phyloP scores from a whole-genome alignment of 257 asterid species.

The Solanum pinnatisectum region DNA sequence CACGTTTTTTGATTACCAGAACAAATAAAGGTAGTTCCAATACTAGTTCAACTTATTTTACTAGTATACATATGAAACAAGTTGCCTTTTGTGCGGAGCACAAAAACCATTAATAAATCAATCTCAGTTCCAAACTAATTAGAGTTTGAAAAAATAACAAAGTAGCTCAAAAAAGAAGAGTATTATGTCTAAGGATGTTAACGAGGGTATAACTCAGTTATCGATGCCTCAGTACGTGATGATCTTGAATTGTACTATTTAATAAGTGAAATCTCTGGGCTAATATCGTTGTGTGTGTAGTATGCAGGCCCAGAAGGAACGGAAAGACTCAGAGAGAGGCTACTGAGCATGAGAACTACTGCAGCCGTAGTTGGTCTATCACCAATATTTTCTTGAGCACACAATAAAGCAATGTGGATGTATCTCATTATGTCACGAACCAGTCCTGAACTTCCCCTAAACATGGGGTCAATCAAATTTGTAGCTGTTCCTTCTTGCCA shows the following conservation, averaged over 20 bases:
- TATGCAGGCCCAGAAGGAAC: neutral
- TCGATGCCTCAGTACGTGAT: too few species aligned
- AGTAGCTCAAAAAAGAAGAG: neutral
- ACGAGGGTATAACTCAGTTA: too few species aligned
- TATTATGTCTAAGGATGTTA: neutral
- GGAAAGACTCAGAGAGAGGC: neutral
- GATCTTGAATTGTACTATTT: neutral
- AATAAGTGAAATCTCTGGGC: neutral
- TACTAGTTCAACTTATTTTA: too few species aligned
- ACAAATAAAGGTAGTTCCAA: too few species aligned
- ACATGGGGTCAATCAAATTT: neutral
- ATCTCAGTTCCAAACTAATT: neutral
- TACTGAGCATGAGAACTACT: neutral
- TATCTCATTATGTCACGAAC: conserved; percentile 5
- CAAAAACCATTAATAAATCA: neutral
- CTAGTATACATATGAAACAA: too few species aligned
- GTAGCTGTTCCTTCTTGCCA: conserved; percentile 7
- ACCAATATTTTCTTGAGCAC: conserved; percentile 8
- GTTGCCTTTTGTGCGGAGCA: neutral
- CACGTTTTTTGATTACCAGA: too few species aligned
- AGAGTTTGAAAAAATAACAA: too few species aligned
- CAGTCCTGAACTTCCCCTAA: neutral
- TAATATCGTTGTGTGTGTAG: neutral
- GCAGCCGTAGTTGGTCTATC: neutral
- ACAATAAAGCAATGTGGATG: conserved; percentile 19